Base-by-base conservation (phyloP, 148 eudicot genomes). In the Cornus florida region DNA sequence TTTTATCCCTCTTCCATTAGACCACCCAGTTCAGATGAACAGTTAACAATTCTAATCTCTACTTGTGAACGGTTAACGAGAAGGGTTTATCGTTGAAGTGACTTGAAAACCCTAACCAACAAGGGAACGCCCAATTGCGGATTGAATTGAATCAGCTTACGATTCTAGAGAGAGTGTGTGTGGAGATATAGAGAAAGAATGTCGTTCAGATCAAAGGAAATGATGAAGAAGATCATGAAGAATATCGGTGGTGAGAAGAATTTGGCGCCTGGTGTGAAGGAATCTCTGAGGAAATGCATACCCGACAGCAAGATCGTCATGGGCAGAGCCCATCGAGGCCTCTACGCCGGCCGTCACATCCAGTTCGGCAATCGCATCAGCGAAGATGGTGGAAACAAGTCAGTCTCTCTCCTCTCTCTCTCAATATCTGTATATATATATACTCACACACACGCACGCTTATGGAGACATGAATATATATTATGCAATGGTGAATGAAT, bases 381-480 rank as follows among this genome's bases (percentile, higher is more conserved):
- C 80, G 97, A 95, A 82, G 94, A 93, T 75, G 99, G 99, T 14
- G 97, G 97, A 68, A 95, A 95, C 83, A 93, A 89, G 99, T 95
- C 71, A 46, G 94, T 70, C 53, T 53, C 59, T 53, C 78, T 50
- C n/a, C 22, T 48, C 48, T 3, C 64, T 7, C 17, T 72, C 28
- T 28, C 28, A 28, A 28, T 28, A 59, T 53, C 38, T 32, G 6
- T n/a, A 41, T 78, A 71, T 77, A 31, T 57, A 11, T 69, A 14
- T 79, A 62, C 10, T 19, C 32, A 56, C 3, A 43, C 6, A 39
- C 16, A n/a, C n/a, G 10, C 5, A 12, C 41, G 3, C 17, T 0
- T 20, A 22, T 31, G 10, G 5, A 35, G 3, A 35, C 5, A 35
- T 35, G 5, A 35, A 35, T 35, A 35, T 35, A 4, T 35, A 35